Evolutionary conservation across 192 early-diverging fungal genomes (phyloP).

Genomic region (Entophlyctis luteolus): DNA sequence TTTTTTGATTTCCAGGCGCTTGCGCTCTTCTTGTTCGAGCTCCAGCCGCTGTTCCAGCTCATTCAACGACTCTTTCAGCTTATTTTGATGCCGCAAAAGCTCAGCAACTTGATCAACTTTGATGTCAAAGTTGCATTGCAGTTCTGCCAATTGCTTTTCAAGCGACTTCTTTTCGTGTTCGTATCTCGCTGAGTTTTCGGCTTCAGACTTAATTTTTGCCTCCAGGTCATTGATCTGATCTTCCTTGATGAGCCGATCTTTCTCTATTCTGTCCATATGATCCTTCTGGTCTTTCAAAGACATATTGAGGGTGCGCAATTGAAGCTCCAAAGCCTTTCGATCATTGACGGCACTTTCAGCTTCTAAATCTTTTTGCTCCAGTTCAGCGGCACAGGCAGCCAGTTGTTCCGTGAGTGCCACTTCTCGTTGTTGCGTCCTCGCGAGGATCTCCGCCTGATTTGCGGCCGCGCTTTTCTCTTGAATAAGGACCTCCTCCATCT

Average conservation of each 20-base stretch:
- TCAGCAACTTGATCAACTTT: slow-evolving; percentile 45
- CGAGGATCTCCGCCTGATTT: slow-evolving; percentile 80
- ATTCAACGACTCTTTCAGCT: slow-evolving; percentile 39
- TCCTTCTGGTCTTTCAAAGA: slow-evolving; percentile 32
- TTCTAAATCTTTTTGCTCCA: slow-evolving; percentile 48
- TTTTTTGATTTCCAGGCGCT: slow-evolving; percentile 34
- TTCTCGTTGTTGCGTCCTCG: slow-evolving; percentile 72
- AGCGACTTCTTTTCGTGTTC: slow-evolving; percentile 45
- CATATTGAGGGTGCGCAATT: slow-evolving; percentile 31
- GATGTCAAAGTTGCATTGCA: slow-evolving; percentile 41
- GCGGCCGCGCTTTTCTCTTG: slow-evolving; percentile 71
- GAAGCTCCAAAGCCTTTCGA: slow-evolving; percentile 40
- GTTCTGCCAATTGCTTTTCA: slow-evolving; percentile 41
- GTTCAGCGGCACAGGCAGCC: slow-evolving; percentile 32
- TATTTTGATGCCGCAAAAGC: slow-evolving; percentile 43
- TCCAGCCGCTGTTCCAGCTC: slow-evolving; percentile 49
- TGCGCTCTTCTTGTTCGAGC: slow-evolving; percentile 40
- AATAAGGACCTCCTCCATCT: slow-evolving; percentile 65
- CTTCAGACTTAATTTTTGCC: slow-evolving; percentile 40
- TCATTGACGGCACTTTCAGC: slow-evolving; percentile 39
- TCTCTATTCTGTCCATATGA: slow-evolving; percentile 48
- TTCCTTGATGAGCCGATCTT: slow-evolving; percentile 49
- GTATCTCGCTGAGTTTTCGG: slow-evolving; percentile 32
- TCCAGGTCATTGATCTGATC: slow-evolving; percentile 49
- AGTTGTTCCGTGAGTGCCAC: slow-evolving; percentile 48